Conservation (phyloP, 805 yeast species). For the Dipodascopsis uninucleata region DNA sequence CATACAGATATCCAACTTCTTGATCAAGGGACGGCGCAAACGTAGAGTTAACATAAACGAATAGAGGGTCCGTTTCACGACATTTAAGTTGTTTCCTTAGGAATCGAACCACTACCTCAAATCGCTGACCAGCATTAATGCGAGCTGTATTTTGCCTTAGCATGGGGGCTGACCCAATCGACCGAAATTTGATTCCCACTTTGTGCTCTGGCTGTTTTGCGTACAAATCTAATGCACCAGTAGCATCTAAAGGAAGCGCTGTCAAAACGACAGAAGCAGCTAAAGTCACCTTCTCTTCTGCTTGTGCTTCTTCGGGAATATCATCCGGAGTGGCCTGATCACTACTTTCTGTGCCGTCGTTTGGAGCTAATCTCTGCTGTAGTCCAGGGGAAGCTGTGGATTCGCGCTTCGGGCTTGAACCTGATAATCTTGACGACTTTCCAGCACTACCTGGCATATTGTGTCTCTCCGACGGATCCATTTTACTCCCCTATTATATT, state of each 20-base stretch:
- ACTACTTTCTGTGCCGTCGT: too few relatives aligned
- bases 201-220: conserved; percentile 29
- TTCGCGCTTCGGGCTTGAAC: too few relatives aligned
- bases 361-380: too few relatives aligned
- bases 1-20: conserved; percentile 34
- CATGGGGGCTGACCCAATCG: conserved; percentile 53
- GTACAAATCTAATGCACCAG: conserved; percentile 32
- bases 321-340: too few relatives aligned
- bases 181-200: conserved; percentile 47
- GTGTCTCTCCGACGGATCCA: too few relatives aligned
- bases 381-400: too few relatives aligned
- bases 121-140: conserved; percentile 45
- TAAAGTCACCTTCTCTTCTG: conserved; percentile 33
- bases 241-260: conserved; percentile 34
- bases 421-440: too few relatives aligned
- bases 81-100: conserved; percentile 40
- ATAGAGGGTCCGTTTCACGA: conserved; percentile 33
- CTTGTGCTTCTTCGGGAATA: conserved; percentile 34
- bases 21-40: conserved; percentile 43
- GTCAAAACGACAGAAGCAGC: conserved; percentile 37
- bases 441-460: too few relatives aligned
- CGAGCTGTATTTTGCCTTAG: conserved; percentile 47
- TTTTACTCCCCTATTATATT: too few relatives aligned
- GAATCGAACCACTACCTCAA: conserved; percentile 46
- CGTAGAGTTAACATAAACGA: conserved; percentile 41